A percentile compares a stretch with the other conserved stretches of the same genome.
These are phyloP conservation scores for Lasiodiplodia hormozganensis DNA, from an alignment of 2,329 filamentous ascomycete species.

Conservation along the genomic window DNA sequence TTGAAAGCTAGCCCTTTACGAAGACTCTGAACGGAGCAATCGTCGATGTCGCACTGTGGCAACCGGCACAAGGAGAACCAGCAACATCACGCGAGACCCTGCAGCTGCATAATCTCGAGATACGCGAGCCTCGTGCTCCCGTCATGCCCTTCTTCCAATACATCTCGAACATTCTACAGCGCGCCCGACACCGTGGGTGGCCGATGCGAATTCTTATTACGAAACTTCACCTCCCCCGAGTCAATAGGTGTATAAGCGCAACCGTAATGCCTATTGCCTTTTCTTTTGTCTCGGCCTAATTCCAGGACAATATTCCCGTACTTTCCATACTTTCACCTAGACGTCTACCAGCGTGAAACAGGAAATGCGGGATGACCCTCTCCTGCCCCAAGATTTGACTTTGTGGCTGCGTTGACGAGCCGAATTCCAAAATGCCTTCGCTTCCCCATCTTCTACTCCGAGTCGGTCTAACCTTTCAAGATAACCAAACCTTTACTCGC, in stretches of 20 bases:
- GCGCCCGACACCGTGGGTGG: too few relatives aligned
- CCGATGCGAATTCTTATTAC: background rate
- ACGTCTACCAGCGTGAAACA: background rate
- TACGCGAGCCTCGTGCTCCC: background rate
- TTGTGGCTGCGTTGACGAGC: background rate
- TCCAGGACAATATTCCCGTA: background rate
- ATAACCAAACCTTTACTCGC: background rate
- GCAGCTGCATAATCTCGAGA: background rate
- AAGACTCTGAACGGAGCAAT: background rate
- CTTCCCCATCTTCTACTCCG: background rate
- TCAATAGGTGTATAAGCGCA: background rate
- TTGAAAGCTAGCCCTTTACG: background rate
- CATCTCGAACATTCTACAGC: background rate
- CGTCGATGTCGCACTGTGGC: conserved; percentile 3
- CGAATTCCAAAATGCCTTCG: background rate
- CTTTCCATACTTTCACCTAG: background rate
- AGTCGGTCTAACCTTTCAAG: background rate
- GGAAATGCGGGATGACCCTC: background rate
- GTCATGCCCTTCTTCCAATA: background rate
- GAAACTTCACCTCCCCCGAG: too few relatives aligned
- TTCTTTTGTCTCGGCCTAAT: background rate
- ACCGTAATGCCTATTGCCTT: background rate
- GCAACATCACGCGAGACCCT: conserved; percentile 1
- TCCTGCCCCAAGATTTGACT: background rate
- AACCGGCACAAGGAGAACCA: background rate